Conservation (phyloP, 2,329 filamentous ascomycete species). For the Calonectria naviculata region DNA sequence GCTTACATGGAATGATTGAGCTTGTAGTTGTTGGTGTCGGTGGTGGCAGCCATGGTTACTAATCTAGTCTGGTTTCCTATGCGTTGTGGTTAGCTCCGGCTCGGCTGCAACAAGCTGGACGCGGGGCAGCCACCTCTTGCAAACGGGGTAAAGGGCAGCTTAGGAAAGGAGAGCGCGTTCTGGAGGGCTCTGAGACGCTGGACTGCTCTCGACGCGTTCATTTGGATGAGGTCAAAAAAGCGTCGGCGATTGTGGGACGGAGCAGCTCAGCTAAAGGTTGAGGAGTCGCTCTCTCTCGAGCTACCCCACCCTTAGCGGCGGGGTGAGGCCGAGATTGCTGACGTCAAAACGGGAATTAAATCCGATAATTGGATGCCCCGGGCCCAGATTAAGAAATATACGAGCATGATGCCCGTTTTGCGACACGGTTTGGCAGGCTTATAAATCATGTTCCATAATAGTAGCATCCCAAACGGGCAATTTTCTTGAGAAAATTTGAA, state of each 20-base stretch:
- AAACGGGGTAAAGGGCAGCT: constrained; percentile 5
- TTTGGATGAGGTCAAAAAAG: constrained; percentile 24
- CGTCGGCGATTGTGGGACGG: constrained; percentile 15
- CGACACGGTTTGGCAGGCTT: background rate
- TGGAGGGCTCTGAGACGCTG: constrained; percentile 39
- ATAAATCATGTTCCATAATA: no score
- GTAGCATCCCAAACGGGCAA: no score
- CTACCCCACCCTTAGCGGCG: constrained; percentile 20
- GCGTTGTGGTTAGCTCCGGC: background rate
- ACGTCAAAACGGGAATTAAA: constrained; percentile 13
- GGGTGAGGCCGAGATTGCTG: constrained; percentile 7
- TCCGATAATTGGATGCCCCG: background rate
- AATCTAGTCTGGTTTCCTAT: constrained; percentile 41
- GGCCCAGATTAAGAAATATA: background rate
- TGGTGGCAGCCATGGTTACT: constrained; percentile 73
- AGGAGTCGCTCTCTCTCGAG: constrained; percentile 17
- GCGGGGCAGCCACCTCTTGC: background rate
- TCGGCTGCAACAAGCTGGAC: background rate
- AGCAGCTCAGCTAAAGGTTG: background rate
- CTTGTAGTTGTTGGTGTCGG: constrained; percentile 82
- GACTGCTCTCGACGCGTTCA: constrained; percentile 39
- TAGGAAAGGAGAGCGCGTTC: constrained; percentile 26
- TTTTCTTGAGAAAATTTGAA: no score
- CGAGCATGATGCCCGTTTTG: background rate
- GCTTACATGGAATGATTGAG: constrained; percentile 87